These are phyloP conservation scores for Obba rivulosa DNA, from an alignment of 768 basidiomycete species.

Conservation along the genomic window DNA sequence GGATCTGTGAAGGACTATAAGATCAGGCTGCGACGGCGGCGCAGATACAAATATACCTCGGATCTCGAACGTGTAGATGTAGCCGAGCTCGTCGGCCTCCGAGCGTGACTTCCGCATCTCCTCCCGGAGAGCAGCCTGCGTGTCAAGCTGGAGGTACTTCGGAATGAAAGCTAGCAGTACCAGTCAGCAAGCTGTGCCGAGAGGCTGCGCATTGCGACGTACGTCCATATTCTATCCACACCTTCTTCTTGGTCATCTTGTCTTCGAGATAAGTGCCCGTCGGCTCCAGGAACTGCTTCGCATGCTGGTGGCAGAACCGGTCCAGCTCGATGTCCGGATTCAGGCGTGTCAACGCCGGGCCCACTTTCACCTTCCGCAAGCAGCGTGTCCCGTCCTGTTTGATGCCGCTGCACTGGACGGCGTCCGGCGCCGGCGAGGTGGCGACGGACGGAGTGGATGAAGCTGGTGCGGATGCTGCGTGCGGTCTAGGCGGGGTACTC, in stretches of 20 bases:
- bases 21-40: background rate
- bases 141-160: conserved; percentile 52
- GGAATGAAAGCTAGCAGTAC: conserved; percentile 60
- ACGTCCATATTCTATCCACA: background rate
- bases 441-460: conserved; percentile 9
- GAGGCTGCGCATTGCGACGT: background rate
- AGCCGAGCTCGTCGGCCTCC: conserved; percentile 58
- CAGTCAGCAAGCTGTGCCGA: background rate
- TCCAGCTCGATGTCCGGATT: conserved; percentile 31
- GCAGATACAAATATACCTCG: conserved; percentile 40
- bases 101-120: conserved; percentile 55
- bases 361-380: conserved; percentile 46
- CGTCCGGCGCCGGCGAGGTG: conserved; percentile 1
- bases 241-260: no score
- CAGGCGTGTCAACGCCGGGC: conserved; percentile 22
- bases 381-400: conserved; percentile 67
- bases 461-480: conserved; percentile 18
- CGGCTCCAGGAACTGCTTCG: conserved; percentile 44
- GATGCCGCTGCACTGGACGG: conserved; percentile 53
- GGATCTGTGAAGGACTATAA: conserved; percentile 23
- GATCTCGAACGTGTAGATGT: conserved; percentile 81
- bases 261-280: conserved; percentile 43
- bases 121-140: conserved; percentile 48
- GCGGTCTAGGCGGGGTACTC: conserved; percentile 3
- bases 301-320: conserved; percentile 64